Conservation (phyloP, 352 stramenopile genomes). For the Globisporangium cystogenes region DNA sequence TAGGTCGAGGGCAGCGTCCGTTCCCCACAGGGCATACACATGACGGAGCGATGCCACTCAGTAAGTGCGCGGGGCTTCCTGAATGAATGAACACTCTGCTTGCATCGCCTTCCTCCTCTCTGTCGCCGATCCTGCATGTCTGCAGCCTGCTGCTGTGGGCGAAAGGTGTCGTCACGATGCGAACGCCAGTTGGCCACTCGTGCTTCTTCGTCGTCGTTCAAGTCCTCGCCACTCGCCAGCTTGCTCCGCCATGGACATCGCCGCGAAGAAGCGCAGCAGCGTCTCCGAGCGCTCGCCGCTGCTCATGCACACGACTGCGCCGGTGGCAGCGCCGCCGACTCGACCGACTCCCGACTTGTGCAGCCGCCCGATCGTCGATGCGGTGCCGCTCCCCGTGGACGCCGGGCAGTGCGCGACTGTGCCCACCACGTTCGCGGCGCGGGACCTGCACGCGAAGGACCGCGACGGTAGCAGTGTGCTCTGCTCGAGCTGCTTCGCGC, state of each 20-base stretch:
- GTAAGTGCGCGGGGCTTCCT: too few relatives aligned
- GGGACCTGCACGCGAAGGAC: conserved; percentile 3
- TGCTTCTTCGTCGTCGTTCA: too few relatives aligned
- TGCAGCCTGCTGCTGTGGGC: too few relatives aligned
- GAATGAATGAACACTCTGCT: too few relatives aligned
- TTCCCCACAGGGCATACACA: too few relatives aligned
- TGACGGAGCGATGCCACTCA: too few relatives aligned
- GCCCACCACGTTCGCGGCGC: neutral
- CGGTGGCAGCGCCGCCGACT: neutral
- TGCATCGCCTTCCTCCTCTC: too few relatives aligned
- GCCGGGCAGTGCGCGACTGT: neutral
- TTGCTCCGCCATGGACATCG: neutral
- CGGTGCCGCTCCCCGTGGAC: conserved; percentile 3
- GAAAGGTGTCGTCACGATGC: too few relatives aligned
- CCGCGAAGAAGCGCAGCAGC: neutral
- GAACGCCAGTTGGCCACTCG: too few relatives aligned
- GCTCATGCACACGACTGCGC: neutral
- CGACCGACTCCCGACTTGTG: neutral
- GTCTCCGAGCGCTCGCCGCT: conserved; percentile 7
- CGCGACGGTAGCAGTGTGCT: conserved; percentile 2
- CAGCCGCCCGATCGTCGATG: conserved; percentile 5
- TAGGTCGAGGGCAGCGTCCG: conserved; percentile 10
- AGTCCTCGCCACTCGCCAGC: neutral
- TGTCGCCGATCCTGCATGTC: too few relatives aligned
- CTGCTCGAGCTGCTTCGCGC: conserved; percentile 4